Conservation (phyloP, 768 basidiomycete genomes). For the Mrakia frigida region DNA sequence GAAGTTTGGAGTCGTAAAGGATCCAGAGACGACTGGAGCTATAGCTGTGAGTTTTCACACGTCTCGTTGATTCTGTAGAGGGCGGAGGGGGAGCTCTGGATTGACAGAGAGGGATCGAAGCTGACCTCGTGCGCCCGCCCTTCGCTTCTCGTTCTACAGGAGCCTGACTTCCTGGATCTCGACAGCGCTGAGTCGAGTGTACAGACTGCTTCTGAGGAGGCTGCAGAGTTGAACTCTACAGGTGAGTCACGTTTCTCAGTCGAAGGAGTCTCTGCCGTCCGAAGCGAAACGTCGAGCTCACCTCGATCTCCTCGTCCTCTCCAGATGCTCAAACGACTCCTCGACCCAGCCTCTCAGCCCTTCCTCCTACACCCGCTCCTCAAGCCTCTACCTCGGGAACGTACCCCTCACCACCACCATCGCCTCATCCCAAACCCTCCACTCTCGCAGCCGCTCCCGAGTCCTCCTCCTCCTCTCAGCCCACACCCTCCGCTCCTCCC, state of each 20-base stretch:
- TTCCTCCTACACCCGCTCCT: neutral
- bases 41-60: neutral
- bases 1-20: conserved; percentile 15
- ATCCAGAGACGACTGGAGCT: neutral
- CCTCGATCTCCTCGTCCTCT: neutral
- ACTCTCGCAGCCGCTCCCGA: neutral
- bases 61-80: neutral
- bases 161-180: conserved; percentile 78
- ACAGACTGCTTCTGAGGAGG: neutral
- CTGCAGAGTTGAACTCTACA: neutral
- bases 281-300: neutral
- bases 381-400: conserved; percentile 1
- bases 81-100: neutral
- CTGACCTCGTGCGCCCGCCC: neutral
- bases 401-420: conserved; percentile 26
- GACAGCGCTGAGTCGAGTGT: conserved; percentile 42
- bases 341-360: neutral
- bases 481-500: neutral
- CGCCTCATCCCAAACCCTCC: conserved; percentile 13
- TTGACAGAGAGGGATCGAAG: too few species aligned
- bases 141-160: conserved; percentile 31
- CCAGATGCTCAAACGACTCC: neutral
- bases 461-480: neutral
- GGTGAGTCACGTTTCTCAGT: neutral
- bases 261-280: neutral